These are phyloP conservation scores for Climacium dendroides DNA, from an alignment of 225 moss, liverwort and hornwort species.

Conservation along the genomic window DNA sequence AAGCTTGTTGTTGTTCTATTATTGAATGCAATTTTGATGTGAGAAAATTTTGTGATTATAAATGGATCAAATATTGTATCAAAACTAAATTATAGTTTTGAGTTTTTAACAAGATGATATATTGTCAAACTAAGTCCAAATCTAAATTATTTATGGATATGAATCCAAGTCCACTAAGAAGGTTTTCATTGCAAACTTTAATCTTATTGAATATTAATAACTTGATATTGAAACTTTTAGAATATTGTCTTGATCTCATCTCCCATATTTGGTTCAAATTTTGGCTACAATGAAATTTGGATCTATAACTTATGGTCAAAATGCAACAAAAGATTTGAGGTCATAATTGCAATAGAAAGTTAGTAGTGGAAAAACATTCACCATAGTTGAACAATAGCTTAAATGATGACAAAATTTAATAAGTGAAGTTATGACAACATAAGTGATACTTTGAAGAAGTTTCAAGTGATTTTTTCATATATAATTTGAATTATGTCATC, in stretches of 20 bases:
- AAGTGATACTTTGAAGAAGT: neutral
- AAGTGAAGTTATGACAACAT: neutral
- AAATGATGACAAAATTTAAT: neutral
- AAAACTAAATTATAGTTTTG: neutral
- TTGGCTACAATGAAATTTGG: neutral
- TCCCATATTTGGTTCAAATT: neutral
- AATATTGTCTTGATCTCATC: neutral
- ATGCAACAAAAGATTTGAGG: neutral
- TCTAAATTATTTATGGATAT: neutral
- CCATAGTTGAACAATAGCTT: neutral
- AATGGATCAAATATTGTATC: neutral
- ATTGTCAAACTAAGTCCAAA: neutral
- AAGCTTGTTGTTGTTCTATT: neutral
- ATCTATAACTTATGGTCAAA: neutral
- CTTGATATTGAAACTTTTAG: neutral
- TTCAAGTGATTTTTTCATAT: neutral
- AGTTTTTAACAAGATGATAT: neutral
- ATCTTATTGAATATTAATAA: neutral
- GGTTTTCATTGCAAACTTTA: neutral
- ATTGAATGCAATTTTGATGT: neutral
- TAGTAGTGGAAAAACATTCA: rapidly evolving
- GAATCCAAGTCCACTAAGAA: neutral
- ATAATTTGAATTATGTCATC: neutral
- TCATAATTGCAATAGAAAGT: neutral
- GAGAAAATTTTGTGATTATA: neutral